Conservation (phyloP, 352 stramenopile genomes). For the Pythium phragmiticola region DNA sequence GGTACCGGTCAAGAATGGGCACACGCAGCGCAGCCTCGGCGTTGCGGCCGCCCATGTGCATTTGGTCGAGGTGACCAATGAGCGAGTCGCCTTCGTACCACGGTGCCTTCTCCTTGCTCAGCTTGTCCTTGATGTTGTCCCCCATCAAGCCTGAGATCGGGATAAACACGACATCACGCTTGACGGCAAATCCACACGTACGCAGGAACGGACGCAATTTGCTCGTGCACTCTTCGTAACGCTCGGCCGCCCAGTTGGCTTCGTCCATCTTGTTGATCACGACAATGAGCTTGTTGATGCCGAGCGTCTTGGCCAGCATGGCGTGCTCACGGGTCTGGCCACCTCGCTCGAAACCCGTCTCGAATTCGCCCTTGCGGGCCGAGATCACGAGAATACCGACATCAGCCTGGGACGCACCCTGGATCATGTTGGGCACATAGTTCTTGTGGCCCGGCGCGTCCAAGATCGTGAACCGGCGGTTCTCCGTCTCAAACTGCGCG, state of each 20-base stretch:
- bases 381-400: slow-evolving; percentile 93
- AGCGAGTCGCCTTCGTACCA: slow-evolving; percentile 86
- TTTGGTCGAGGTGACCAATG: slow-evolving; percentile 91
- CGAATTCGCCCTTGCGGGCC: slow-evolving; percentile 85
- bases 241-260: slow-evolving; percentile 52
- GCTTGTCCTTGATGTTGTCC: slow-evolving; percentile 71
- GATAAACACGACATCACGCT: slow-evolving; percentile 35
- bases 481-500: slow-evolving; percentile 89
- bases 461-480: slow-evolving; percentile 97
- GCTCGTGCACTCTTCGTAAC: slow-evolving; percentile 70
- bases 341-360: slow-evolving; percentile 79
- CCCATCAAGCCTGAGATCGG: slow-evolving; percentile 77
- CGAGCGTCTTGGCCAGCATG: slow-evolving; percentile 34
- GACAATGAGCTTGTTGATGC: slow-evolving; percentile 77
- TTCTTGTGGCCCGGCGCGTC: slow-evolving; percentile 97
- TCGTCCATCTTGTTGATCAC: slow-evolving; percentile 86
- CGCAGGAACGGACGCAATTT: not conserved
- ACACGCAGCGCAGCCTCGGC: slow-evolving; percentile 91
- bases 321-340: slow-evolving; percentile 97
- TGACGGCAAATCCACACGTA: not conserved
- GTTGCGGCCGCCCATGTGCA: slow-evolving; percentile 92
- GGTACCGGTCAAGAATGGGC: slow-evolving; percentile 97
- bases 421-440: slow-evolving; percentile 99
- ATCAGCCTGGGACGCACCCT: slow-evolving; percentile 96
- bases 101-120: slow-evolving; percentile 49